Conservation (phyloP, 2,329 filamentous ascomycete genomes). For the Neurospora crassa region DNA sequence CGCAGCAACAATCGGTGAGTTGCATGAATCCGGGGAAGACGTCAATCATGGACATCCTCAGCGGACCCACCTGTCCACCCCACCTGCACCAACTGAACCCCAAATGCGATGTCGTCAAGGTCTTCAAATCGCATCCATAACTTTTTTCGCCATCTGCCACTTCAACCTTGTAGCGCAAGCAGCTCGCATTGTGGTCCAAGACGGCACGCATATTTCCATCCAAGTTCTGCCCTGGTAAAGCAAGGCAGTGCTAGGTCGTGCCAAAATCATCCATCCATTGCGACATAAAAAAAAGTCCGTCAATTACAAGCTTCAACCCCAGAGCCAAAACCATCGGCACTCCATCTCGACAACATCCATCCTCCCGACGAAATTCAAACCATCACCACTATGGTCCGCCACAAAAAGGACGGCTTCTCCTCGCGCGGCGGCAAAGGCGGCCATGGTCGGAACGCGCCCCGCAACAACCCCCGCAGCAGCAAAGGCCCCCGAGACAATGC, state of each 20-base stretch:
- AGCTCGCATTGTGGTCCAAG: background rate
- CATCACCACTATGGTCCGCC: conserved; percentile 63
- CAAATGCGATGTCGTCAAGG: background rate
- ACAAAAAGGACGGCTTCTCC: conserved; percentile 80
- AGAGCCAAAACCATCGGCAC: background rate
- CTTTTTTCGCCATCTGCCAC: background rate
- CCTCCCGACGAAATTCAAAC: background rate
- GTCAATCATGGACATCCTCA: background rate
- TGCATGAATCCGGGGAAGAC: conserved; percentile 8
- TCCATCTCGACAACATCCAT: background rate
- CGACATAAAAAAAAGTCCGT: background rate
- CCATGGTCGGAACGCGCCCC: conserved; percentile 42
- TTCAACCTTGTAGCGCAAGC: background rate
- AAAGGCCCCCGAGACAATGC: conserved; percentile 28
- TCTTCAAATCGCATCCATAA: background rate
- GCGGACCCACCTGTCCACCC: background rate
- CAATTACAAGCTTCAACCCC: background rate
- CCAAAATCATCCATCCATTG: background rate
- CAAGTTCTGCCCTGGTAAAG: background rate
- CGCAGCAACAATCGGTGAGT: conserved; percentile 6
- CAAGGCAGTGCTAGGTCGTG: background rate
- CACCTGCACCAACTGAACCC: background rate
- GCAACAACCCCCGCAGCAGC: conserved; percentile 38
- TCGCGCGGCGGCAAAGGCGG: conserved; percentile 69
- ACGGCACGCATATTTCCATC: background rate